Base-by-base conservation (phyloP, 2,329 filamentous ascomycete species). In the Monilinia vaccinii-corymbosi region DNA sequence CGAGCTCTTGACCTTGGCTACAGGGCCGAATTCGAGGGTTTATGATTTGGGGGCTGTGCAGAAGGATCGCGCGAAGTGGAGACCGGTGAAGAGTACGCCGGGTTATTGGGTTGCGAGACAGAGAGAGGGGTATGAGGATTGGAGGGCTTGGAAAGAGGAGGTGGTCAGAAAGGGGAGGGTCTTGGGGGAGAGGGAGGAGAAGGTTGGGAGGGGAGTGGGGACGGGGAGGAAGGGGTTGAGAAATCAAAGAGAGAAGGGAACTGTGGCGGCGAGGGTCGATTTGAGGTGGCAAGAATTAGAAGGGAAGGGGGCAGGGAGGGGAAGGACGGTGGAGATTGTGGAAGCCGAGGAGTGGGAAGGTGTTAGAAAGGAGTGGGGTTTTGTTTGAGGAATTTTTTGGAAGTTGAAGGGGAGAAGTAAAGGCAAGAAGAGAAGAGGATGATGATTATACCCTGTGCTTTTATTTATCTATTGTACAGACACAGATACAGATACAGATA, bases 41-140 rank as follows among this genome's bases (percentile, higher is more conserved):
- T 87, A 82, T 66, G 81, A 88, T 67, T 75, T 89, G n/a, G 74
- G 71, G 8, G 70, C 72, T 32, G 71, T 85, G 64, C 81, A 83
- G 1, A 74, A 79, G 69, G 82, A 88, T 68, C 82, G 79, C 70
- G 76, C 85, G 45, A 80, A 80, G 11, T 90, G 87, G 87, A 79
- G 82, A 64, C 86, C 86, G 25, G 81, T 82, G 25, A 82, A 76
- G 68, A 77, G 77, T 44, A 88, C 84, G 49, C 82, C 85, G 4
- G 80, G 83, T 69, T 89, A 85, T 73, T 82, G 86, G 62, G 83
- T 84, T 11, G 85, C 84, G 21, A 80, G 77, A 70, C 81, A 86
- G 71, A 79, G 77, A 60, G 86, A 89, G 72, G 81, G 88, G 64
- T 87, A 82, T 68, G 84, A 80, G 28, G 75, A 78, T 1, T 86